Evolutionary conservation across 176 grass and related monocot genomes (phyloP).

Genomic region (Aegilops bicornis): DNA sequence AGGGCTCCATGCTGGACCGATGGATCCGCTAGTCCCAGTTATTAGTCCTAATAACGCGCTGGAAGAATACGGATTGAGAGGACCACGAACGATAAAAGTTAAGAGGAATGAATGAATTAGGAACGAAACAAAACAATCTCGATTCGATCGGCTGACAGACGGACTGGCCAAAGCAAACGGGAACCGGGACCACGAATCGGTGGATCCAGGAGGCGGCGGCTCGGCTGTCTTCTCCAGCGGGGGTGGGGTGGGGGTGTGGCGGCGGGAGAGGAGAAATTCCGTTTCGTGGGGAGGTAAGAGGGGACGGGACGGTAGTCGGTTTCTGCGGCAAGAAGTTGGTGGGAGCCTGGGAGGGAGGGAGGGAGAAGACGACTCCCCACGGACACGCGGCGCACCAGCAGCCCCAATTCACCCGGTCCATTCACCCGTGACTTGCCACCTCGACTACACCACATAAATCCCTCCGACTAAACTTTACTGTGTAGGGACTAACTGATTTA

Average conservation of each 20-base stretch:
- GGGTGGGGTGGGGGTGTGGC: not conserved
- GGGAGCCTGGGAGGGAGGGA: not conserved
- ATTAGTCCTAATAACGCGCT: not conserved
- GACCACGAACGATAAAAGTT: not conserved
- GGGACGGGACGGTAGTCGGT: not conserved
- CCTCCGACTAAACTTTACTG: too few species aligned
- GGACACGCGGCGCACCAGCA: constrained; percentile 1
- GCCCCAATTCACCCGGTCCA: too few species aligned
- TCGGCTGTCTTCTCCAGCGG: not conserved
- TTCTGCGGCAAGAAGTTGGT: not conserved
- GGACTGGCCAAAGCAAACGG: not conserved
- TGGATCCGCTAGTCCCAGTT: not conserved
- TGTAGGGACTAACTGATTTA: too few species aligned
- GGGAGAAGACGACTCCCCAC: not conserved
- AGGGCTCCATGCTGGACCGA: constrained; percentile 12
- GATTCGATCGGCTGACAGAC: too few species aligned
- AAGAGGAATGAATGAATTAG: not conserved
- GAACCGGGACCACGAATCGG: not conserved
- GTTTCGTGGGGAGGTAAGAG: not conserved
- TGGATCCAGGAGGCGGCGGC: constrained; percentile 1
- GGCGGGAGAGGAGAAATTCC: constrained; percentile 11
- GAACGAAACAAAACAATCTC: not conserved
- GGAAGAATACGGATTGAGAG: not conserved
- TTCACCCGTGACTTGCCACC: too few species aligned
- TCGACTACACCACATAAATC: too few species aligned